Evolutionary conservation across 2,329 filamentous ascomycete species (phyloP).

Genomic region (Amauroascus verrucosus): DNA sequence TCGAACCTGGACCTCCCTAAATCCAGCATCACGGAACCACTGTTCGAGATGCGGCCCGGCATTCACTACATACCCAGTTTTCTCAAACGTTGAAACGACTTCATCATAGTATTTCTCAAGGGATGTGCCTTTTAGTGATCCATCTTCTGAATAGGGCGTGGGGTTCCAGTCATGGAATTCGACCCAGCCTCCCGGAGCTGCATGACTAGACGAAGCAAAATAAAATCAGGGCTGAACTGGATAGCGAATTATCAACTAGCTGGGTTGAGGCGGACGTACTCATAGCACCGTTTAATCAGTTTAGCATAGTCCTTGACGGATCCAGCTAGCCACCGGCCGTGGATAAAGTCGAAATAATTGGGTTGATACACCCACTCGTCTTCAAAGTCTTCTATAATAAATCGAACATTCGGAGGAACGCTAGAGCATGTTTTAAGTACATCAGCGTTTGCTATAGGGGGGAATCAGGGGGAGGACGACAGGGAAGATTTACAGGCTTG

Average conservation of each 20-base stretch:
- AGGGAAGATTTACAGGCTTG: constrained; percentile 8
- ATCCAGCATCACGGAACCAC: constrained; percentile 21
- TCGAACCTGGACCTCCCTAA: constrained; percentile 18
- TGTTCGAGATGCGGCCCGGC: constrained; percentile 12
- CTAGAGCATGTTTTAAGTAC: constrained; percentile 21
- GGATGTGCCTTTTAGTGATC: constrained; percentile 4
- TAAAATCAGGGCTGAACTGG: background rate
- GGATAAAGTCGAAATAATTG: constrained; percentile 47
- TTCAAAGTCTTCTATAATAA: constrained; percentile 54
- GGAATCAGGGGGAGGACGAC: background rate
- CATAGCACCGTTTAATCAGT: constrained; percentile 3
- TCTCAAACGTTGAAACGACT: background rate
- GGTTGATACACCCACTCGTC: constrained; percentile 46
- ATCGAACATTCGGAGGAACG: constrained; percentile 51
- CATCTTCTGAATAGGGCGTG: constrained; percentile 4
- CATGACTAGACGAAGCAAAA: constrained; percentile 2
- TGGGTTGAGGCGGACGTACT: background rate
- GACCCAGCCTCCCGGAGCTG: constrained; percentile 25
- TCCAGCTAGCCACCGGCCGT: constrained; percentile 42
- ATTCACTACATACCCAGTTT: constrained; percentile 16
- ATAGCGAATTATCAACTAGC: background rate
- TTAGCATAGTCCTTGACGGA: constrained; percentile 42
- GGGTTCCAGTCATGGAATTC: constrained; percentile 28
- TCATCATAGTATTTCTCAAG: background rate
- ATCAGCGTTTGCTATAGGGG: background rate